Evolutionary conservation across 805 yeast genomes (phyloP).

Genomic region (Ogataea trehalophila): DNA sequence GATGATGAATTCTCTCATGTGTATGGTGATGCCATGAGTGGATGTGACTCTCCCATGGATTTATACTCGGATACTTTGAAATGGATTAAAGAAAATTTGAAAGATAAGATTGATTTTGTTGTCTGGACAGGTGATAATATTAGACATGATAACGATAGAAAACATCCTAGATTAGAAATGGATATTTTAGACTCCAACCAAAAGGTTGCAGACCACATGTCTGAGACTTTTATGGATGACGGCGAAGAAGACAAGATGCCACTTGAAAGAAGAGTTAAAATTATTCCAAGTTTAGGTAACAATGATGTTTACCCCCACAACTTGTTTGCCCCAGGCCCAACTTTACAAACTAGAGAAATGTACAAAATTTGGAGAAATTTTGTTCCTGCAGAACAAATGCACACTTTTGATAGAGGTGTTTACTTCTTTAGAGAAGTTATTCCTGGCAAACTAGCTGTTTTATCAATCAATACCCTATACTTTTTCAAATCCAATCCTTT

Average conservation of each 20-base stretch:
- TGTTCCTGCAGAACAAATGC: slow-evolving; percentile 73
- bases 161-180: slow-evolving; percentile 65
- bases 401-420: slow-evolving; percentile 69
- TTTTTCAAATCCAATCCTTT: slow-evolving; percentile 73
- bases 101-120: slow-evolving; percentile 77
- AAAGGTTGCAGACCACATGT: slow-evolving; percentile 47
- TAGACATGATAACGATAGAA: slow-evolving; percentile 78
- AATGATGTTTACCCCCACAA: slow-evolving; percentile 90
- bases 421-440: slow-evolving; percentile 74
- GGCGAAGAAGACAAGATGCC: slow-evolving; percentile 30
- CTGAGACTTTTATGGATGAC: slow-evolving; percentile 46
- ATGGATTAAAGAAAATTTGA: slow-evolving; percentile 62
- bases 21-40: slow-evolving; percentile 70
- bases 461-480: slow-evolving; percentile 75
- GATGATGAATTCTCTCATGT: slow-evolving; percentile 48
- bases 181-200: slow-evolving; percentile 69
- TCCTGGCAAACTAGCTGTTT: slow-evolving; percentile 70
- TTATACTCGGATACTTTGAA: slow-evolving; percentile 57
- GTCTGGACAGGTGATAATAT: slow-evolving; percentile 91
- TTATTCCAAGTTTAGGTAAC: slow-evolving; percentile 76
- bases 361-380: slow-evolving; percentile 68
- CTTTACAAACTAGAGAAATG: slow-evolving; percentile 78
- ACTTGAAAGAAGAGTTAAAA: slow-evolving; percentile 29
- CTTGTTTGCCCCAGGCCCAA: slow-evolving; percentile 80
- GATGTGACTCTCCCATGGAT: slow-evolving; percentile 71